phyloP scores from a whole-genome alignment of 1,284 basidiomycete genomes.

The Sporisorium scitamineum region DNA sequence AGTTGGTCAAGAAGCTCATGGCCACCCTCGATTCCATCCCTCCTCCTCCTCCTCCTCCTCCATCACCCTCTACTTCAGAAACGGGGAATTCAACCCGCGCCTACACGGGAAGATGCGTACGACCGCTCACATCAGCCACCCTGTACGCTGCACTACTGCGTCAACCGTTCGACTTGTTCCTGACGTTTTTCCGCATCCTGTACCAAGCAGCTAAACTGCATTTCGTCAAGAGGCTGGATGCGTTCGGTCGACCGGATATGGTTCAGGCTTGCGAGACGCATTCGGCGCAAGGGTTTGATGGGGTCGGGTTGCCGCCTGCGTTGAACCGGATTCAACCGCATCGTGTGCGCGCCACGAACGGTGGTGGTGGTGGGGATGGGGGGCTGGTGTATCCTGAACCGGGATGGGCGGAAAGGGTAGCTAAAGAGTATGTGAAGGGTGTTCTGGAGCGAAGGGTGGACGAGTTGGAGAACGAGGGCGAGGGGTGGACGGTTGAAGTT shows the following conservation, averaged over 20 bases:
- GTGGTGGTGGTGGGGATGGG: neutral
- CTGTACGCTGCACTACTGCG: constrained; percentile 72
- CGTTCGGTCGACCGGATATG: constrained; percentile 77
- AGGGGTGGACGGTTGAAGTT: constrained; percentile 20
- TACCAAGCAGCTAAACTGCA: constrained; percentile 79
- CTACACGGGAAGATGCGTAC: constrained; percentile 16
- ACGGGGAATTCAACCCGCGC: neutral
- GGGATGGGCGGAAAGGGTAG: constrained; percentile 19
- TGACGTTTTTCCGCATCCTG: constrained; percentile 77
- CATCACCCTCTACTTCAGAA: too few relatives aligned
- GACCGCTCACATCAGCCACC: constrained; percentile 71
- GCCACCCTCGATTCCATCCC: constrained; percentile 73
- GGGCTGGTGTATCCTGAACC: constrained; percentile 36
- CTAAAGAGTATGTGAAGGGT: constrained; percentile 18
- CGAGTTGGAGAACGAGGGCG: constrained; percentile 11
- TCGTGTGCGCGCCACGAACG: neutral
- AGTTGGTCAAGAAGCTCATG: constrained; percentile 71
- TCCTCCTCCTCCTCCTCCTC: neutral
- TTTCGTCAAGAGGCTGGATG: constrained; percentile 75
- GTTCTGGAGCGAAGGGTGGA: constrained; percentile 11
- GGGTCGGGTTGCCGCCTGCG: constrained; percentile 39
- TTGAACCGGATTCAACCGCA: constrained; percentile 49
- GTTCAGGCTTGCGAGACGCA: constrained; percentile 30
- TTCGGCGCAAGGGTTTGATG: constrained; percentile 9
- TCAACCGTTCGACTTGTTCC: constrained; percentile 75